Base-by-base conservation (phyloP, 1,139 yeast genomes). In the Taphrina betulina region DNA sequence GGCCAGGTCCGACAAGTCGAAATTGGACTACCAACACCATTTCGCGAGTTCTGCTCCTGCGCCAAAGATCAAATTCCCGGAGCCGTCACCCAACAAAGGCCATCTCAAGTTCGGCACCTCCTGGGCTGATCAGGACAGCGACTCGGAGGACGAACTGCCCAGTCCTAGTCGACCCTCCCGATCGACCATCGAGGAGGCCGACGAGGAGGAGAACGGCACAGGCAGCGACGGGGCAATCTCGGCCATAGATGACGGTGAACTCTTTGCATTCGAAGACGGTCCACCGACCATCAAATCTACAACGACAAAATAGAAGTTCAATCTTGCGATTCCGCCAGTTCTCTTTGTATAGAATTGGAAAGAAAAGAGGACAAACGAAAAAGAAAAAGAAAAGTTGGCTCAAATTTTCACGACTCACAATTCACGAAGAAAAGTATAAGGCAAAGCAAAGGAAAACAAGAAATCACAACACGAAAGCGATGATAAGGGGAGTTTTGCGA, bases 81-180 rank as follows among this genome's bases (percentile, higher is more conserved):
- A 41, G 14, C 54, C 54, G 1, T 41, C 46, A 5, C 54, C 37
- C 14, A 50, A 50, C 50, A 53, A 57, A 34, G 60, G 63, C 41
- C 62, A 64, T 54, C 61, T 65, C 58, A 66, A 66, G 60, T 65
- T 67, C 44, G 70, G 70, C 59, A 68, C 65, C 57, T 65, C 67
- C 48, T 69, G 72, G 72, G 61, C 68, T 41, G 71, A 69, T 57
- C 51, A 67, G 50, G 67, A 63, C 41, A 62, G 60, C 53, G 58
- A 58, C 52, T 57, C 57, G 36, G 61, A 50, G 28, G 44, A 37
- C 16, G 54, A 50, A 5, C 28, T 29, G 19, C 20, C 22, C 17
- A 43, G 29, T 19, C 38, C 48, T 3, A 33, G 24, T 7, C 26
- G 48, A 33, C 31, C 48, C 24, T 31, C 24, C 17, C 14, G 48